Conservation (phyloP, 129 eudicot species). For the Dittrichia graveolens region DNA sequence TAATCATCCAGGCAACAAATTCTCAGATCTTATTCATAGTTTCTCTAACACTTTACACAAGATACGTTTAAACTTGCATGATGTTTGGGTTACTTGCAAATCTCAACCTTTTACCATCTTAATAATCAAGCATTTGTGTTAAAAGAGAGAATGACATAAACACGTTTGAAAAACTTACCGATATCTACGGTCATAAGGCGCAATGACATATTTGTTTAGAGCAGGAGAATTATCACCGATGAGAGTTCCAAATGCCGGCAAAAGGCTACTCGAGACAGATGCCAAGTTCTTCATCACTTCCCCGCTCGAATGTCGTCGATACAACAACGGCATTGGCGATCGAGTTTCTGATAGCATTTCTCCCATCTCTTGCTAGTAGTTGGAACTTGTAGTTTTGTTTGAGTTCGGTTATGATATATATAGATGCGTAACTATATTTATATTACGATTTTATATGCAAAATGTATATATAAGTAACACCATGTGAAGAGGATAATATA, state of each 20-base stretch:
- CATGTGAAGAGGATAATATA: constrained; percentile 36
- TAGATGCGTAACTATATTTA: constrained; percentile 6
- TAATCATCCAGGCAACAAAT: no score
- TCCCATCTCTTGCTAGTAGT: constrained; percentile 15
- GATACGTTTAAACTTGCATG: not conserved
- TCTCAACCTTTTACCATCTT: not conserved
- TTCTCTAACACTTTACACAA: no score
- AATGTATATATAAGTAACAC: not conserved
- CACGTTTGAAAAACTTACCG: constrained; percentile 34
- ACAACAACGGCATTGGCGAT: constrained; percentile 50
- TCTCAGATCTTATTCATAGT: no score
- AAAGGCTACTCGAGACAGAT: constrained; percentile 67
- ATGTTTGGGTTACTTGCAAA: not conserved
- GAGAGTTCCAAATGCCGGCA: constrained; percentile 80
- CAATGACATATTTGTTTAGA: constrained; percentile 53
- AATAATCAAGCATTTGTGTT: not conserved
- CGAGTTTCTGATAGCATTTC: constrained; percentile 29
- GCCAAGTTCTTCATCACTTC: constrained; percentile 59
- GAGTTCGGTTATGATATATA: constrained; percentile 8
- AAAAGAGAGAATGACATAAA: not conserved
- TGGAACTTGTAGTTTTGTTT: constrained; percentile 11
- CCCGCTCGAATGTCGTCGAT: constrained; percentile 47
- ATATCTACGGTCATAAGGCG: constrained; percentile 76
- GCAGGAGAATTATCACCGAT: constrained; percentile 49
- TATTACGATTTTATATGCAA: not conserved